A percentile compares a stretch with the other conserved stretches of the same genome.
Conservation (phyloP, 2,329 filamentous ascomycete species). For the Furcasterigmium sp. region DNA sequence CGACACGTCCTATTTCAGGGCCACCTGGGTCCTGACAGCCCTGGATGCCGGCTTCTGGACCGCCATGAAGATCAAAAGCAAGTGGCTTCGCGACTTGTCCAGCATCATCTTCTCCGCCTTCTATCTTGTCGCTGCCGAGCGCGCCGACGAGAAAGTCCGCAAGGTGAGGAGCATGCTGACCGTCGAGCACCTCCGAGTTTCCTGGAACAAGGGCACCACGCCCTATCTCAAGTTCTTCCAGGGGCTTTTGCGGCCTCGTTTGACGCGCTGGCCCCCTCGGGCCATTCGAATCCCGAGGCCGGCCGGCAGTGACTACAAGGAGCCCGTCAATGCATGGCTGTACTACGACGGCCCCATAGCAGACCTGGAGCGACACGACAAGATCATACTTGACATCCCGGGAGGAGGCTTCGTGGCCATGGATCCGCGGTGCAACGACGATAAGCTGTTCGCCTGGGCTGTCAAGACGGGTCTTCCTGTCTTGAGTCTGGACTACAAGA, state of each 20-base stretch:
- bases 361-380: constrained; percentile 69
- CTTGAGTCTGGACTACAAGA: constrained; percentile 79
- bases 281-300: constrained; percentile 82
- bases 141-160: constrained; percentile 92
- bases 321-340: constrained; percentile 80
- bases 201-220: constrained; percentile 92
- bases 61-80: constrained; percentile 80
- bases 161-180: constrained; percentile 84
- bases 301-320: constrained; percentile 71
- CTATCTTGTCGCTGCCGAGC: constrained; percentile 88
- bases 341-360: constrained; percentile 88
- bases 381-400: constrained; percentile 82
- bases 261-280: constrained; percentile 76
- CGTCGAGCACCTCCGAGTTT: constrained; percentile 83
- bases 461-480: constrained; percentile 83
- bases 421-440: constrained; percentile 90
- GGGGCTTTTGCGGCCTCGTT: constrained; percentile 66
- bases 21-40: constrained; percentile 93
- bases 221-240: constrained; percentile 76
- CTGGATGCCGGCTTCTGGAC: constrained; percentile 98
- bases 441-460: constrained; percentile 90
- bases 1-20: constrained; percentile 85
- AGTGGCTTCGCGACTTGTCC: constrained; percentile 75
- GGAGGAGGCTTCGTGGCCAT: constrained; percentile 96
- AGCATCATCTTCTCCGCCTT: constrained; percentile 83